A percentile compares a stretch with the other conserved stretches of the same genome.
These are phyloP conservation scores for Daedaleopsis sinensis DNA, from an alignment of 768 basidiomycete genomes.

Conservation along the genomic window DNA sequence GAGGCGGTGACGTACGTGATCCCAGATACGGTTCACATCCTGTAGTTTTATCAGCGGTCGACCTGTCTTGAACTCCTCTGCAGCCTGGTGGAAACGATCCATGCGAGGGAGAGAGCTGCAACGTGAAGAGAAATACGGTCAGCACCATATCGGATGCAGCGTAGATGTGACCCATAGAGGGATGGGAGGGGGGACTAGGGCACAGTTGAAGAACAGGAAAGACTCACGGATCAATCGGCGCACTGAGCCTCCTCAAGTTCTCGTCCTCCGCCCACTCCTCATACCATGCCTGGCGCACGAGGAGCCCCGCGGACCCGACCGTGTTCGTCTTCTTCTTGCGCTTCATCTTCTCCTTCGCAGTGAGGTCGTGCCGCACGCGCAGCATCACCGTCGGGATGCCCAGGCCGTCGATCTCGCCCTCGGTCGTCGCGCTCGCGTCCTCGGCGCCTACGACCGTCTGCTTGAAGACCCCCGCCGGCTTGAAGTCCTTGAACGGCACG, in stretches of 20 bases:
- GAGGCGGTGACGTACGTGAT: slow-evolving; percentile 51
- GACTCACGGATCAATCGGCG: slow-evolving; percentile 55
- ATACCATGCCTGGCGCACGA: slow-evolving; percentile 54
- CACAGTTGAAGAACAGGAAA: too few relatives aligned
- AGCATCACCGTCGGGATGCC: slow-evolving; percentile 70
- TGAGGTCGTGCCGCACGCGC: slow-evolving; percentile 56
- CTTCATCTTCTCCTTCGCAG: slow-evolving; percentile 58
- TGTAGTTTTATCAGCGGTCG: slow-evolving; percentile 41
- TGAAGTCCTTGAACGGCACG: slow-evolving; percentile 59
- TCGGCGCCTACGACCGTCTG: too few relatives aligned
- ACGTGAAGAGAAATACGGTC: too few relatives aligned
- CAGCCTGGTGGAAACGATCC: slow-evolving; percentile 63
- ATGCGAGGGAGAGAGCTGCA: slow-evolving; percentile 45
- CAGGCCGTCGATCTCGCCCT: slow-evolving; percentile 60
- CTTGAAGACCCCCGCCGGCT: slow-evolving; percentile 59
- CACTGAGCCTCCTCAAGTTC: slow-evolving; percentile 42
- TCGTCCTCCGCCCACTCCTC: slow-evolving; percentile 74
- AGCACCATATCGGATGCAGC: too few relatives aligned
- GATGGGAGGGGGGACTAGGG: too few relatives aligned
- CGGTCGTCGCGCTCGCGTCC: slow-evolving; percentile 25
- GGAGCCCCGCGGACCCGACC: slow-evolving; percentile 20
- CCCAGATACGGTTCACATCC: slow-evolving; percentile 54
- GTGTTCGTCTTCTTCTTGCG: slow-evolving; percentile 47
- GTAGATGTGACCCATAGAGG: too few relatives aligned
- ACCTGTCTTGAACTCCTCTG: slow-evolving; percentile 53